Evolutionary conservation across 345 rosid species (phyloP), one percentile per base, ranked within the genome.

Genomic region (Alliaria petiolata): DNA sequence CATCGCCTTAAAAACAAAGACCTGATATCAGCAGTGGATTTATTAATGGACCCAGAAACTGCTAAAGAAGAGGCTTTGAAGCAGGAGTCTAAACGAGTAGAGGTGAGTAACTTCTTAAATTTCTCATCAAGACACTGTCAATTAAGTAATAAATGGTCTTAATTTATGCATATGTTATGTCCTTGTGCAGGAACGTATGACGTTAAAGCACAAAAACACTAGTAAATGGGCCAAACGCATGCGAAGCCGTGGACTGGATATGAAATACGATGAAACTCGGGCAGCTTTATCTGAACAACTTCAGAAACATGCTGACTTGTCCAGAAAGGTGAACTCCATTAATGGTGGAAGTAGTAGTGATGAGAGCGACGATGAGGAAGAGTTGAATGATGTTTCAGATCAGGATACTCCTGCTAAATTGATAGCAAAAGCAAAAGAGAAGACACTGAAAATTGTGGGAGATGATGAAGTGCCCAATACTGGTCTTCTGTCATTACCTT

Each of bases 201-300:
- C 85, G 25, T 60, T 87, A 65, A 91, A 81, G 81, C 98, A 95
- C 69, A 95, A 88, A 75, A 91, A 89, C 81, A 84, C 74, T 49
- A 83, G 90, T 38, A 95, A 87, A 72, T 91, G 97, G 97, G 90
- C 96, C 22, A 85, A 74, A 68, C 89, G 93, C 31, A 81, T 87
- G 70, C 11, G 86, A 65, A 71, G 83, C 53, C 95, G 91, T 67
- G 97, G 98, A 81, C 63, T 95, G 76, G 56, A 77, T 74, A 71
- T 74, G 49, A 97, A 80, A 82, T 90, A 89, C 68, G 99, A 88
- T 25, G 97, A 87, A 50, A 87, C 97, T 70, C 81, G 87, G 75
- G 98, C 84, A 47, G 93, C 98, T 61, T 63, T 95, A 40, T 35
- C 89, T 55, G 98, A 95, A 75, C 99, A 95, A 78, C 93, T 91